Evolutionary conservation across 2,329 filamentous ascomycete species (phyloP).

Genomic region (Trichophyton verrucosum): DNA sequence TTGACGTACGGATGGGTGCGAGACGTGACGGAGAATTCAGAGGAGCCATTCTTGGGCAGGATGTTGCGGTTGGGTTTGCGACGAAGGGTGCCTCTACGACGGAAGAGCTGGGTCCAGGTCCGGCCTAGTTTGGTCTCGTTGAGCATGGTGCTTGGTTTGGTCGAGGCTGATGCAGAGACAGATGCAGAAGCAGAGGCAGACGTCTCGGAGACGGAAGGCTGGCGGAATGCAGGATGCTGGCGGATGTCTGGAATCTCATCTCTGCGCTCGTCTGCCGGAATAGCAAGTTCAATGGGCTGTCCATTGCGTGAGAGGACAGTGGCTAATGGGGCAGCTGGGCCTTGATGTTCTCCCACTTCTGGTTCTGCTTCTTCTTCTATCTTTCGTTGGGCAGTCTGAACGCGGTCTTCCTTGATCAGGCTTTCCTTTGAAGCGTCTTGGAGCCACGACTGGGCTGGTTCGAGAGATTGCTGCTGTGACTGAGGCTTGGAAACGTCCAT

Average conservation of each 20-base stretch:
- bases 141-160: slow-evolving; percentile 35
- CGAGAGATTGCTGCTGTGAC: neutral
- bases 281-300: slow-evolving; percentile 7
- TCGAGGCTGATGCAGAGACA: slow-evolving; percentile 4
- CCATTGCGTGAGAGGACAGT: neutral
- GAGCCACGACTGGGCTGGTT: slow-evolving; percentile 21
- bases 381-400: neutral
- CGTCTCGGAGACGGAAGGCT: slow-evolving; percentile 40
- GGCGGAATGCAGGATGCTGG: slow-evolving; percentile 37
- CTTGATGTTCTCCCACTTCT: neutral
- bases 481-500: neutral
- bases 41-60: slow-evolving; percentile 37
- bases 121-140: slow-evolving; percentile 26
- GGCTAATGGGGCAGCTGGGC: too few relatives aligned
- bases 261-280: slow-evolving; percentile 30
- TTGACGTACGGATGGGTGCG: slow-evolving; percentile 35
- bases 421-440: slow-evolving; percentile 24
- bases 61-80: slow-evolving; percentile 46
- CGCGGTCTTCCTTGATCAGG: slow-evolving; percentile 9
- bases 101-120: slow-evolving; percentile 61
- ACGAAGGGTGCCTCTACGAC: slow-evolving; percentile 46
- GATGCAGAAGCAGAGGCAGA: too few relatives aligned
- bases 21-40: slow-evolving; percentile 86
- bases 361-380: neutral
- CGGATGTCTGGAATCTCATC: slow-evolving; percentile 30